A percentile compares a stretch with the other conserved stretches of the same genome.
Evolutionary conservation across 306 rosid species (phyloP).

Genomic region (Vicia sativa): DNA sequence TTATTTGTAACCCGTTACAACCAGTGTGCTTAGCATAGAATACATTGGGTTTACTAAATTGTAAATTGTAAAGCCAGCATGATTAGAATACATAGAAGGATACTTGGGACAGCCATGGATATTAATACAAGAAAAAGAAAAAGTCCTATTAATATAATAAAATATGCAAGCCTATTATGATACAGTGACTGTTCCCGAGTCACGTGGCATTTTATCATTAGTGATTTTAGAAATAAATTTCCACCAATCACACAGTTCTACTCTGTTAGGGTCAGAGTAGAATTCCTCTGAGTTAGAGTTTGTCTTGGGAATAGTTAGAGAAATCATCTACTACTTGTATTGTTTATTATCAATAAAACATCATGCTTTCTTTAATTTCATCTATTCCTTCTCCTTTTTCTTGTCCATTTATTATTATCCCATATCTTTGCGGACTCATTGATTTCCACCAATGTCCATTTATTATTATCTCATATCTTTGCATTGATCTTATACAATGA

Average conservation of each 20-base stretch:
- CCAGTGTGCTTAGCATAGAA: not conserved
- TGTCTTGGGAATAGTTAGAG: no score
- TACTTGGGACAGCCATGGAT: conserved; percentile 14
- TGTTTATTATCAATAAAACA: no score
- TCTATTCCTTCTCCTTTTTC: no score
- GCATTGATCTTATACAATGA: conserved; percentile 2
- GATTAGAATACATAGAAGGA: conserved; percentile 2
- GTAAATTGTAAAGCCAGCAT: not conserved
- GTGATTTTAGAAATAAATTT: conserved; percentile 1
- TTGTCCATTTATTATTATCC: conserved; percentile 3
- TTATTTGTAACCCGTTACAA: conserved; percentile 24
- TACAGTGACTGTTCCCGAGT: not conserved
- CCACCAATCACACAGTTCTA: not conserved
- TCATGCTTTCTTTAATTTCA: no score
- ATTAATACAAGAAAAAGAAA: no score
- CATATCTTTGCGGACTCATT: not conserved
- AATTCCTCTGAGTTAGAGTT: no score
- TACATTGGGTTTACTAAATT: not conserved
- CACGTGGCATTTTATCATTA: conserved; percentile 1
- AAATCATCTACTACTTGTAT: no score
- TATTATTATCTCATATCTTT: not conserved
- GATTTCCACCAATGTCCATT: not conserved
- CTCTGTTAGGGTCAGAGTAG: no score
- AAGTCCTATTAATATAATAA: not conserved
- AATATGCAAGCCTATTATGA: conserved; percentile 3